These are phyloP conservation scores for Diaporthe sp. DNA, from an alignment of 2,329 filamentous ascomycete species.

Conservation along the genomic window DNA sequence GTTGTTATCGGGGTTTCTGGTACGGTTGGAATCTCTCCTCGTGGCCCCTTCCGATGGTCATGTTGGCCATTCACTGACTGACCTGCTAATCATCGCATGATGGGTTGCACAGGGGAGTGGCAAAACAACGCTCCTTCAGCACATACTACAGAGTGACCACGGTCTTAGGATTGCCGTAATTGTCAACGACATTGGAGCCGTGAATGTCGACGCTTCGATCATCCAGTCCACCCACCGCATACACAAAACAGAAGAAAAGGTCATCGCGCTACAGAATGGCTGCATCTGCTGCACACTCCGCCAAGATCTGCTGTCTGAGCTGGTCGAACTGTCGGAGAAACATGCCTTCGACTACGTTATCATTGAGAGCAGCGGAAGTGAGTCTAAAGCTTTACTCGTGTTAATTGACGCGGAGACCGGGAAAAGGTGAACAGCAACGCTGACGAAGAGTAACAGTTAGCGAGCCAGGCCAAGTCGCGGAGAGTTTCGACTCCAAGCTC, in stretches of 20 bases:
- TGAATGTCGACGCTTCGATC: conserved; percentile 74
- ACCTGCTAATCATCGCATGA: background rate
- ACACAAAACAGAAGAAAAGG: conserved; percentile 72
- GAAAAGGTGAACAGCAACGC: background rate
- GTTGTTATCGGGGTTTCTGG: conserved; percentile 71
- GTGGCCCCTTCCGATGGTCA: background rate
- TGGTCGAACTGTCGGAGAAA: conserved; percentile 73
- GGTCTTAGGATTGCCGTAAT: conserved; percentile 78
- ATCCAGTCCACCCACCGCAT: conserved; percentile 67
- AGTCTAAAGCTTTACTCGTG: background rate
- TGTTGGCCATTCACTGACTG: background rate
- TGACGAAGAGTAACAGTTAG: conserved; percentile 61
- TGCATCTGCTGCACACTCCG: conserved; percentile 84
- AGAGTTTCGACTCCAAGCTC: conserved; percentile 75
- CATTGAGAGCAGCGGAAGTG: conserved; percentile 68
- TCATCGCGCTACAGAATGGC: conserved; percentile 78
- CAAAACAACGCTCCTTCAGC: conserved; percentile 78
- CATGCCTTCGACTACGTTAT: conserved; percentile 78
- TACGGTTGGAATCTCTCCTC: conserved; percentile 46
- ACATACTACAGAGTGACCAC: conserved; percentile 77
- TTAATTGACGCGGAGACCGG: rapidly evolving
- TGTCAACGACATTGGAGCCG: conserved; percentile 77
- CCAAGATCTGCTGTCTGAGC: conserved; percentile 78
- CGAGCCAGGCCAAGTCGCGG: conserved; percentile 80
- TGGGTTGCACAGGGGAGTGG: conserved; percentile 69